Evolutionary conservation across 2,329 filamentous ascomycete genomes (phyloP), one percentile per base, ranked within the genome.

Genomic region (Cercospora sp.): DNA sequence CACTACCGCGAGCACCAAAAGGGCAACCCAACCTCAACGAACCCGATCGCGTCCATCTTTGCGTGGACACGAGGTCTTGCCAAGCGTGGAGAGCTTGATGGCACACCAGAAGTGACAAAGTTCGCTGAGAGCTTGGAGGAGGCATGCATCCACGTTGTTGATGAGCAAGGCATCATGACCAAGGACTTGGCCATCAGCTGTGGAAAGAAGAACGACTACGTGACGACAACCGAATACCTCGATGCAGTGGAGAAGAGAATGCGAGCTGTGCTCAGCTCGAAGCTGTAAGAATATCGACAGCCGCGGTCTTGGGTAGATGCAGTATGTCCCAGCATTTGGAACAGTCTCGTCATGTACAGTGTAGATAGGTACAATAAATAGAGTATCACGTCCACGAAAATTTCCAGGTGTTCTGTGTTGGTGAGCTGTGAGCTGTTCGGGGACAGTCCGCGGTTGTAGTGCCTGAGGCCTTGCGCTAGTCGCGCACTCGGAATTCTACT

Each of bases 1-100:
- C 95, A 98, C 87, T 98, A 93, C 89, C 93, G 95, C 79, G 94
- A 98, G 86, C 92, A 98, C 87, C 95, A 98, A 84, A 97, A 97
- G 87, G 95, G 95, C 80, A 90, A 90, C 76, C 93, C 97, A 84
- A 99, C 95, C 66, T 97, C 93, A 55, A 99, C 95, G 74, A 98
- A 99, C 89, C 95, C 95, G 69, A 98, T 98, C 77, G 95, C 95
- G 71, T 97, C 93, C 80, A 98, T 99, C 85, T 99, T 98, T 81
- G 95, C 95, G 77, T 99, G 95, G 95, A 98, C 95, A 69, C 91
- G 95, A 68, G 95, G 95, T 77, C 88, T 99, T 59, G 84, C 92
- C 75, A 95, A 97, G 87, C 92, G 95, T 76, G 95, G 95, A 76
- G 91, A 92, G 84, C 89, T 99, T 73, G 95, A 99, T 82, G 84